These are phyloP conservation scores for Eutypella sp. DNA, from an alignment of 2,329 filamentous ascomycete species.

Conservation along the genomic window DNA sequence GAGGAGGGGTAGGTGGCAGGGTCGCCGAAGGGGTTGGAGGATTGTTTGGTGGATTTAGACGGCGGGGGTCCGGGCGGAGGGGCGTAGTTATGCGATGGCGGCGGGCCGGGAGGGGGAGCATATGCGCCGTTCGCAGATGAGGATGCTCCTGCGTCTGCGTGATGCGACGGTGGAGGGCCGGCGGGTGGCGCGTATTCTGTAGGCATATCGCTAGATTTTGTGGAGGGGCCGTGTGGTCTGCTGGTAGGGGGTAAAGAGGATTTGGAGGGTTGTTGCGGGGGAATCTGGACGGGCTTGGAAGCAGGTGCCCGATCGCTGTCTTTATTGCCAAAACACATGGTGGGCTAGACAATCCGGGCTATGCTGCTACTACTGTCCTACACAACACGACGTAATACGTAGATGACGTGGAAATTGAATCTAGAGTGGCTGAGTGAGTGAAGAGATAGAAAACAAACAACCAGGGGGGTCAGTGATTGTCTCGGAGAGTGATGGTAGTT, in stretches of 20 bases:
- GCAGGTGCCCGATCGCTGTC: slow-evolving; percentile 35
- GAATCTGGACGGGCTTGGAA: slow-evolving; percentile 30
- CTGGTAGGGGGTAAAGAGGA: slow-evolving; percentile 9
- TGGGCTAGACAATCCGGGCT: too few relatives aligned
- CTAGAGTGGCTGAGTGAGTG: too few relatives aligned
- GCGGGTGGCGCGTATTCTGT: slow-evolving; percentile 14
- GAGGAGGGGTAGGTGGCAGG: neutral
- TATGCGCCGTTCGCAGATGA: slow-evolving; percentile 18
- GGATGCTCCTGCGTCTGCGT: neutral
- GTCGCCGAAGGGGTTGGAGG: neutral
- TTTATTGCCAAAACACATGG: slow-evolving; percentile 48
- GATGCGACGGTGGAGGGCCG: slow-evolving; percentile 19
- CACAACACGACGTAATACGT: too few relatives aligned
- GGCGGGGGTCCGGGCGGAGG: slow-evolving; percentile 33
- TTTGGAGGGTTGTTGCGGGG: slow-evolving; percentile 11
- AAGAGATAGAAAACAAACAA: too few relatives aligned
- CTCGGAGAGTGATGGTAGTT: too few relatives aligned
- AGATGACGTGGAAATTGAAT: too few relatives aligned
- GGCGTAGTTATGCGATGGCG: slow-evolving; percentile 26
- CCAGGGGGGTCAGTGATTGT: too few relatives aligned
- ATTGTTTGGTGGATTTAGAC: slow-evolving; percentile 23
- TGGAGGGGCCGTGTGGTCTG: slow-evolving; percentile 25
- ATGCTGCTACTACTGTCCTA: too few relatives aligned
- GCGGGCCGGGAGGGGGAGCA: slow-evolving; percentile 24
- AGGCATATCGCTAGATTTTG: slow-evolving; percentile 7